phyloP scores from a whole-genome alignment of 768 basidiomycete genomes.

The Pulveroboletus sp. region DNA sequence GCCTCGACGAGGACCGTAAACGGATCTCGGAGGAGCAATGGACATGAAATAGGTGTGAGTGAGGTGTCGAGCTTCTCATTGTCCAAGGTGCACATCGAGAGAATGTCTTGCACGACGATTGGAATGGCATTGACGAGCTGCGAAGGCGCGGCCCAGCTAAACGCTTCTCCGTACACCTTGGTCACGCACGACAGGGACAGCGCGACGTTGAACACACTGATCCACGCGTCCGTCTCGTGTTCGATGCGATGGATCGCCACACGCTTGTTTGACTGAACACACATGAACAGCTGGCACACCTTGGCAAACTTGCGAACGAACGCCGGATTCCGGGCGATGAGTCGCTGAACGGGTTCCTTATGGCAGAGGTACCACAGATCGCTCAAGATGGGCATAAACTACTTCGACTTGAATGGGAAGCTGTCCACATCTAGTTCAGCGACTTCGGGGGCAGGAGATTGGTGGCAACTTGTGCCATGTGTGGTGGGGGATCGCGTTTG shows the following conservation, averaged over 20 bases:
- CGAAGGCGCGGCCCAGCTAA: slow-evolving; percentile 50
- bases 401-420: slow-evolving; percentile 89
- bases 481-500: no score
- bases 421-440: slow-evolving; percentile 72
- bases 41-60: slow-evolving; percentile 78
- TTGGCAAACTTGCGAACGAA: slow-evolving; percentile 70
- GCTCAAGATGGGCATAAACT: slow-evolving; percentile 93
- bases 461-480: no score
- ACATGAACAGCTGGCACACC: slow-evolving; percentile 89
- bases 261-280: slow-evolving; percentile 87
- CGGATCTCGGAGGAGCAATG: slow-evolving; percentile 86
- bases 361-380: slow-evolving; percentile 85
- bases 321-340: slow-evolving; percentile 67
- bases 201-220: slow-evolving; percentile 93
- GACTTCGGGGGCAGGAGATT: slow-evolving; percentile 12
- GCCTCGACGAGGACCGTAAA: slow-evolving; percentile 88
- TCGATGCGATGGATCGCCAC: slow-evolving; percentile 84
- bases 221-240: slow-evolving; percentile 96
- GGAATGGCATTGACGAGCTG: slow-evolving; percentile 67
- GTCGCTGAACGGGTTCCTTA: slow-evolving; percentile 72
- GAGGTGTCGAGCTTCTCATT: slow-evolving; percentile 77
- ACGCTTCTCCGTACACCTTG: slow-evolving; percentile 87
- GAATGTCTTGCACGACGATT: slow-evolving; percentile 67
- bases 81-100: slow-evolving; percentile 66
- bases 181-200: slow-evolving; percentile 86